Evolutionary conservation across 2,329 filamentous ascomycete species (phyloP).

Genomic region (Pseudocercospora vitis): DNA sequence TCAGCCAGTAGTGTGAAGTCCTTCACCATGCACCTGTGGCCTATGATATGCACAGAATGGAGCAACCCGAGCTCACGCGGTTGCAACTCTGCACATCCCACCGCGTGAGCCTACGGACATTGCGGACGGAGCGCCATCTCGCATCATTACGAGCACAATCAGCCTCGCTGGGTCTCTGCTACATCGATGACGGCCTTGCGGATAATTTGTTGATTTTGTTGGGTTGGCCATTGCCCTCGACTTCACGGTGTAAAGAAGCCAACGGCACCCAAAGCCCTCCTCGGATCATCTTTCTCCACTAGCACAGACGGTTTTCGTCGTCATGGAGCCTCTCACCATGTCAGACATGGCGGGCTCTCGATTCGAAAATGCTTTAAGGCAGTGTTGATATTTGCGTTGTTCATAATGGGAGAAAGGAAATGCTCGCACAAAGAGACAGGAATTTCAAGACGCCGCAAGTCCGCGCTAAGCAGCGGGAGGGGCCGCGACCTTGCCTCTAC

Average conservation of each 20-base stretch:
- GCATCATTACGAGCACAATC: neutral
- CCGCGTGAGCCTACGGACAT: neutral
- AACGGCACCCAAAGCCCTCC: constrained; percentile 42
- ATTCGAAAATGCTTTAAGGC: constrained; percentile 44
- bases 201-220: neutral
- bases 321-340: constrained; percentile 42
- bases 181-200: neutral
- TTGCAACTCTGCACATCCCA: neutral
- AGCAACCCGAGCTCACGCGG: neutral
- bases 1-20: neutral
- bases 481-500: constrained; percentile 5
- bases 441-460: constrained; percentile 13
- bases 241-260: constrained; percentile 37
- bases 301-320: constrained; percentile 43
- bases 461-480: constrained; percentile 3
- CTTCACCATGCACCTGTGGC: neutral
- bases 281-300: constrained; percentile 40
- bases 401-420: constrained; percentile 32
- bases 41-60: neutral
- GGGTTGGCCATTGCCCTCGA: constrained; percentile 42
- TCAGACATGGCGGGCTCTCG: constrained; percentile 37
- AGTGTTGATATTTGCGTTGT: constrained; percentile 43
- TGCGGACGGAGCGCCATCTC: neutral
- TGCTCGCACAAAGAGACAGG: neutral
- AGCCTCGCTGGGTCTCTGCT: neutral